These are phyloP conservation scores for Trametes elegans DNA, from an alignment of 768 basidiomycete genomes.

Conservation along the genomic window DNA sequence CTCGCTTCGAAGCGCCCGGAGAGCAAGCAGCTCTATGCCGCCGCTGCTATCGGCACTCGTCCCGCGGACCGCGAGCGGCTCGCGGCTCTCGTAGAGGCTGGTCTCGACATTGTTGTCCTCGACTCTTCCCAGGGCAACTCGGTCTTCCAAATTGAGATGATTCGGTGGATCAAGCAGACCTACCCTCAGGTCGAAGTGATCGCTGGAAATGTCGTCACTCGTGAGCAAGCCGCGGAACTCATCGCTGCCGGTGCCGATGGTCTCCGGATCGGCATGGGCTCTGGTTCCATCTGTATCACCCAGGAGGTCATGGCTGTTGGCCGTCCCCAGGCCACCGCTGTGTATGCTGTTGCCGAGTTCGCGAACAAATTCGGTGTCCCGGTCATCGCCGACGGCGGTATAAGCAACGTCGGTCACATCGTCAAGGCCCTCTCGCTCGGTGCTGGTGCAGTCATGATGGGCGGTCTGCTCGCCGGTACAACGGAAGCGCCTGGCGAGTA, in stretches of 20 bases:
- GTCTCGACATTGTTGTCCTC: slow-evolving; percentile 90
- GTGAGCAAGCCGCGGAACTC: slow-evolving; percentile 92
- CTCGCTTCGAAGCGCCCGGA: slow-evolving; percentile 88
- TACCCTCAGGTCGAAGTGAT: slow-evolving; percentile 90
- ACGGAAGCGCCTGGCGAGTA: slow-evolving; percentile 98
- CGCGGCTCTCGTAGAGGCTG: slow-evolving; percentile 83
- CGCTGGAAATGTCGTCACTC: slow-evolving; percentile 96
- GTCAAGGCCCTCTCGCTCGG: slow-evolving; percentile 95
- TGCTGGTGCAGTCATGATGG: slow-evolving; percentile 99
- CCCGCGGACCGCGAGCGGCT: slow-evolving; percentile 86
- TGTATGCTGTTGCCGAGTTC: slow-evolving; percentile 95
- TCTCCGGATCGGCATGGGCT: slow-evolving; percentile 97
- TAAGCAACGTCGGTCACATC: slow-evolving; percentile 94
- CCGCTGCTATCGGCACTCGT: slow-evolving; percentile 93
- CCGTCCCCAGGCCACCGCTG: slow-evolving; percentile 96
- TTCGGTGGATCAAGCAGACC: slow-evolving; percentile 85
- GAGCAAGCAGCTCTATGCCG: slow-evolving; percentile 94
- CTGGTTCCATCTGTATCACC: slow-evolving; percentile 98
- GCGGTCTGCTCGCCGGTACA: slow-evolving; percentile 91
- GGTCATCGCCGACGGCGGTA: slow-evolving; percentile 94
- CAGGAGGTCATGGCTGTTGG: slow-evolving; percentile 99
- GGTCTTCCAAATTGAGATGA: slow-evolving; percentile 90
- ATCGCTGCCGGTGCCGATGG: slow-evolving; percentile 95
- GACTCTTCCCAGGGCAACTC: slow-evolving; percentile 99
- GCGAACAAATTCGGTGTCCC: slow-evolving; percentile 91